phyloP scores from a whole-genome alignment of 139 green algal genomes.

The Yamagishiella unicocca region DNA sequence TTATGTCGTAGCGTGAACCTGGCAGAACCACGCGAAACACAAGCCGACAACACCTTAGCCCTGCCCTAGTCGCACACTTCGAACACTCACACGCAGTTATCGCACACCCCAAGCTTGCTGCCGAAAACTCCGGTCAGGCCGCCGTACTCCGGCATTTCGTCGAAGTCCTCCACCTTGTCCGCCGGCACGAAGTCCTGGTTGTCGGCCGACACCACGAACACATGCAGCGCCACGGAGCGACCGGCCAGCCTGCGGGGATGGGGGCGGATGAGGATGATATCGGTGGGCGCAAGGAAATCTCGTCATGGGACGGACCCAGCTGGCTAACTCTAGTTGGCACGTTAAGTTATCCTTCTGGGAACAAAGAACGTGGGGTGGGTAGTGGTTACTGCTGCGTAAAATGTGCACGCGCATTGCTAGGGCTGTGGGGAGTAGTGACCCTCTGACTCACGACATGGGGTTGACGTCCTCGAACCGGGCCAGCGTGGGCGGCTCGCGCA shows the following conservation, averaged over 20 bases:
- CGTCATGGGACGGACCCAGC: too few relatives aligned
- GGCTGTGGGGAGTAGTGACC: too few relatives aligned
- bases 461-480: slow-evolving; percentile 28
- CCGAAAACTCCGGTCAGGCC: slow-evolving; percentile 41
- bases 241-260: neutral
- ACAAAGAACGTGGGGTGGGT: too few relatives aligned
- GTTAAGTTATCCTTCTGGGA: too few relatives aligned
- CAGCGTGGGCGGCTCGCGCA: slow-evolving; percentile 16
- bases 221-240: slow-evolving; percentile 22
- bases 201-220: neutral
- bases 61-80: too few relatives aligned
- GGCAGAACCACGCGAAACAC: too few relatives aligned
- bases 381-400: too few relatives aligned
- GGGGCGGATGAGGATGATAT: neutral
- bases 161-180: neutral
- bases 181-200: neutral
- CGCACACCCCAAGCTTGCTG: slow-evolving; percentile 25
- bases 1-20: too few relatives aligned
- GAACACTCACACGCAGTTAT: slow-evolving; percentile 7
- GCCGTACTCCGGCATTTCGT: slow-evolving; percentile 26
- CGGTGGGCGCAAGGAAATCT: too few relatives aligned
- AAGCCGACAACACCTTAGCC: too few relatives aligned
- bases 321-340: too few relatives aligned
- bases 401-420: too few relatives aligned
- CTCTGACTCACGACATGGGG: neutral